Conservation (phyloP, 768 basidiomycete species). For the Lyophyllum decastes region DNA sequence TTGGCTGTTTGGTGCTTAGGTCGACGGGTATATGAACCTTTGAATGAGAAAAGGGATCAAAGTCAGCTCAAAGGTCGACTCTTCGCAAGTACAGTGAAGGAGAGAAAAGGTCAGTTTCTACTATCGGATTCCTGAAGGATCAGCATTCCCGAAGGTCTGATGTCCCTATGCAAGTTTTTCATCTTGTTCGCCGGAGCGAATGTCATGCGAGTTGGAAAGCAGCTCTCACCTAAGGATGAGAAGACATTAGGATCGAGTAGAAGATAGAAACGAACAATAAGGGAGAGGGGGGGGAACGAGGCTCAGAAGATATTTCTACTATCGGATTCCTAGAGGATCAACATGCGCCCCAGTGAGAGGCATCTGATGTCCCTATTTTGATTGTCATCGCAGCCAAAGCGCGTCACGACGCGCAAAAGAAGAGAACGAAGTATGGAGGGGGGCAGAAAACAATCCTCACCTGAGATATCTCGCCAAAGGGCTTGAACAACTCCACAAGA, state of each 20-base stretch:
- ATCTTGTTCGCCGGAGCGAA: slow-evolving; percentile 24
- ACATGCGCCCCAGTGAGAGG: slow-evolving; percentile 23
- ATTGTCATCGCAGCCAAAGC: slow-evolving; percentile 43
- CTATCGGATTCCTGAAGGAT: slow-evolving; percentile 56
- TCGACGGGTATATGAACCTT: slow-evolving; percentile 56
- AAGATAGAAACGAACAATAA: not conserved
- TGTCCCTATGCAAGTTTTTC: slow-evolving; percentile 60
- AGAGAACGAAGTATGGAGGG: slow-evolving; percentile 6
- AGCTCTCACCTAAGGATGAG: not conserved
- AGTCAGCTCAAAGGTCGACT: too few species aligned
- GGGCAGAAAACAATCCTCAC: slow-evolving; percentile 41
- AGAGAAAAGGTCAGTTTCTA: slow-evolving; percentile 25
- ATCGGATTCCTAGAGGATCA: slow-evolving; percentile 46
- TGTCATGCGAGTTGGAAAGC: not conserved
- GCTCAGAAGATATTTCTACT: slow-evolving; percentile 52
- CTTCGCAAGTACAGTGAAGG: too few species aligned
- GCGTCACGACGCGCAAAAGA: not conserved
- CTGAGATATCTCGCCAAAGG: slow-evolving; percentile 77
- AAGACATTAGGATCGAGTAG: slow-evolving; percentile 13
- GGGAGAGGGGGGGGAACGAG: slow-evolving; percentile 8
- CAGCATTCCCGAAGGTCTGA: slow-evolving; percentile 65
- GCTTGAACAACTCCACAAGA: slow-evolving; percentile 59
- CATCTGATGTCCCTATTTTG: slow-evolving; percentile 62
- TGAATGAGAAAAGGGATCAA: not conserved
- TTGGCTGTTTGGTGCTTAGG: slow-evolving; percentile 41